phyloP scores from a whole-genome alignment of 148 eudicot genomes.

The Persicaria maculosa region DNA sequence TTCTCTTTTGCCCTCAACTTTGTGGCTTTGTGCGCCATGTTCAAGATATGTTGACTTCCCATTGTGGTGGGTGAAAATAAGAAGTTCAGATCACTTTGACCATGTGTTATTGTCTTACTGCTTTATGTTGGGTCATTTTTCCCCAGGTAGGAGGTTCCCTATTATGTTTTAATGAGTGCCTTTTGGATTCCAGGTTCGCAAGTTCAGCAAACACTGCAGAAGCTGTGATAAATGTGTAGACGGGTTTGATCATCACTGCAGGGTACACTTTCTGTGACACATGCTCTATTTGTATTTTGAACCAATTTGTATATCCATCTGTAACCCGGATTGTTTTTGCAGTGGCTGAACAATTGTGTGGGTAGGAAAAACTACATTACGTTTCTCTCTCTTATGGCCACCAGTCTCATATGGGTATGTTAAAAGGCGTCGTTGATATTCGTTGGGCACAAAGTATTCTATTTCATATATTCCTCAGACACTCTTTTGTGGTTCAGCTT shows the following conservation, averaged over 20 bases:
- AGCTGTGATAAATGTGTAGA: slow-evolving; percentile 96
- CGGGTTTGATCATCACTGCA: slow-evolving; percentile 98
- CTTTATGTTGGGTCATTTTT: background rate
- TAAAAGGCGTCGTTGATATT: background rate
- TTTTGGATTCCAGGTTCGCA: slow-evolving; percentile 47
- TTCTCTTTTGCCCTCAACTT: too few relatives aligned
- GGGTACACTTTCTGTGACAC: slow-evolving; percentile 30
- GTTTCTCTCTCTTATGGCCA: slow-evolving; percentile 81
- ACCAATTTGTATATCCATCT: background rate
- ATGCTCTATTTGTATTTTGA: background rate
- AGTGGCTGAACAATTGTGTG: slow-evolving; percentile 98
- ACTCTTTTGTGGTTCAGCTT: slow-evolving; percentile 38
- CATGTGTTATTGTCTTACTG: background rate
- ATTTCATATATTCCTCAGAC: background rate
- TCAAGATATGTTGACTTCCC: too few relatives aligned
- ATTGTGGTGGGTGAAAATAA: too few relatives aligned
- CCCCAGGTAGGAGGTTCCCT: slow-evolving; percentile 11
- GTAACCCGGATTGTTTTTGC: slow-evolving; percentile 19
- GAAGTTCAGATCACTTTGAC: background rate
- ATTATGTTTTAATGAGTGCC: background rate
- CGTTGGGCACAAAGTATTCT: background rate
- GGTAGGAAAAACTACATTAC: slow-evolving; percentile 83
- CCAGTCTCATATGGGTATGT: slow-evolving; percentile 79
- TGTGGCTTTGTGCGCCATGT: background rate
- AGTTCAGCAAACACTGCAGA: slow-evolving; percentile 92